Evolutionary conservation across 352 stramenopile species (phyloP), one percentile per base, ranked within the genome.

Genomic region (Phytophthora sansomeana): DNA sequence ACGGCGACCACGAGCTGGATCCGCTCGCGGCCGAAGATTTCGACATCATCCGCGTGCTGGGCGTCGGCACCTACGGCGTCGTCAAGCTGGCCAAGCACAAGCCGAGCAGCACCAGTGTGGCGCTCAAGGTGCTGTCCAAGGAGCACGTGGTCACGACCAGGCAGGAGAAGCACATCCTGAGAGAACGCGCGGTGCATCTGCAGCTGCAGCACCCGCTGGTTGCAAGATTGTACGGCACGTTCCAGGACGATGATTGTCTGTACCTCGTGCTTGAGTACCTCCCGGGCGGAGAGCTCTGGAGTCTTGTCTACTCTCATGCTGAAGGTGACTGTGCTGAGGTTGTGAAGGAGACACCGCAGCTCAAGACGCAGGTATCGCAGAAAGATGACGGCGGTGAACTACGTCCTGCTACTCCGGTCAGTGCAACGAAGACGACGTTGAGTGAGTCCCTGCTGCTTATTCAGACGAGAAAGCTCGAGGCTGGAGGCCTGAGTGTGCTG

Each of bases 241-340:
- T 96, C 59, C 87, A 95, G 63, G 89, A 97, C 63, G 74, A 88
- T 29, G 80, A 93, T 43, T 91, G 81, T 52, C 60, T 96, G 14
- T 97, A 93, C 63, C 67, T 97, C 7, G 77, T 92, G 36, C 79
- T 96, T 17, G 86, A 95, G 62, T 92, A 90, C 56, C 64, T 91
- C 10, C 78, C 85, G 0, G 89, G 89, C 33, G 89, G 89, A 11
- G 87, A 96, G 63, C 76, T 96, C 29, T 95, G 77, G 71, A 91
- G 79, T 38, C 59, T 92, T 32, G 78, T 95, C 14, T 91, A 95
- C 56, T 76, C 71, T 36, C 63, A 73, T 21, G 63, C 51, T 30
- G 67, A 77, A 50, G 44, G 65, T 2, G 43, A 70, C 6, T 49
- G 74, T n/a, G 43, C 69, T 1, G 61, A 78, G 7, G 49, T 11